Percentiles rank a stretch among this genome's conserved stretches.
These are phyloP conservation scores for Dictyostelium firmibasis DNA, from an alignment of 78 protist genomes.

Conservation along the genomic window DNA sequence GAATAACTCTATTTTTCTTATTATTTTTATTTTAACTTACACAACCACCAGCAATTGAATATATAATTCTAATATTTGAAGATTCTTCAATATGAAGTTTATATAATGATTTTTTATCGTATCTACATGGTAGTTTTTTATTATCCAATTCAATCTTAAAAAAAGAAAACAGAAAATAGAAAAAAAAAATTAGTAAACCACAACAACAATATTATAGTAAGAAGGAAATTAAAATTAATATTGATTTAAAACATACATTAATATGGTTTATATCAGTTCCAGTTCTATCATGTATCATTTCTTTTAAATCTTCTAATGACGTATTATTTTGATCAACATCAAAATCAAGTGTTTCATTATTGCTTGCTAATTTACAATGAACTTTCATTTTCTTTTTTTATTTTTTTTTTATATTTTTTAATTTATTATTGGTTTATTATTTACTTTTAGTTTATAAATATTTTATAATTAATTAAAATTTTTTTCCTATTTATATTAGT, in stretches of 20 bases:
- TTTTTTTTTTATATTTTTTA: not conserved
- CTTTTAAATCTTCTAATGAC: not conserved
- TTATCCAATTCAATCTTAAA: not conserved
- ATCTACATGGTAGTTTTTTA: conserved; percentile 2
- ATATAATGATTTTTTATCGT: not conserved
- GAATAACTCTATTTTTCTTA: too few relatives aligned
- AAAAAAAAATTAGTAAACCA: not conserved
- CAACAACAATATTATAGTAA: too few relatives aligned
- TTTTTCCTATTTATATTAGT: too few relatives aligned
- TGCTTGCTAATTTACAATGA: conserved; percentile 1
- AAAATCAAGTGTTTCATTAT: not conserved
- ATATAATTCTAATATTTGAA: not conserved
- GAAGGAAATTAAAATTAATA: not conserved
- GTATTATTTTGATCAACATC: not conserved
- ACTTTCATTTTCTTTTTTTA: conserved; percentile 15
- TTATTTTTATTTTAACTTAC: not conserved
- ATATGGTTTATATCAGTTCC: not conserved
- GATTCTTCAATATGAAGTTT: not conserved
- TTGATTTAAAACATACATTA: not conserved
- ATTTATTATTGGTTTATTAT: not conserved
- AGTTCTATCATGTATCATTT: conserved; percentile 5
- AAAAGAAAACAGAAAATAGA: too few relatives aligned
- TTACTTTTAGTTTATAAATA: too few relatives aligned
- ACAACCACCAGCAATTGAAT: not conserved
- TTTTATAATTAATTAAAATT: too few relatives aligned